These are phyloP conservation scores for Eucalyptus fibrosa DNA, from an alignment of 345 rosid genomes.

Conservation along the genomic window DNA sequence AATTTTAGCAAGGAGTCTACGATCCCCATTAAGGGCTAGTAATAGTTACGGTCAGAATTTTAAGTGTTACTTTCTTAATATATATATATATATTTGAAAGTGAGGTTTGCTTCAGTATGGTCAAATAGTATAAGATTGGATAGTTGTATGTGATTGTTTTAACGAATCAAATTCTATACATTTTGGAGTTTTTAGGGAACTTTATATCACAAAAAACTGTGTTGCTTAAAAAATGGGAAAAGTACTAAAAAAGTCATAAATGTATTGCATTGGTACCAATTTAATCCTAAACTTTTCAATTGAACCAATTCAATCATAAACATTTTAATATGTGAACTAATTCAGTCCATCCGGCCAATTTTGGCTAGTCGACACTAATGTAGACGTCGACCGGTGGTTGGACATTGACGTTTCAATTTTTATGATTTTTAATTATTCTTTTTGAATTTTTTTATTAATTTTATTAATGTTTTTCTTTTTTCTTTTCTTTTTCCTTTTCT, in stretches of 20 bases:
- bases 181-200: background rate
- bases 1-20: background rate
- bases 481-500: too few relatives aligned
- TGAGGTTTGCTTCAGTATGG: background rate
- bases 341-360: too few relatives aligned
- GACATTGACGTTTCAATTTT: rapidly evolving
- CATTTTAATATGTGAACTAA: rapidly evolving
- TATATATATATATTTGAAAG: background rate
- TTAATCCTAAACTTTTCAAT: too few relatives aligned
- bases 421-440: too few relatives aligned
- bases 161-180: background rate
- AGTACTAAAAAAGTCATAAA: too few relatives aligned
- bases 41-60: background rate
- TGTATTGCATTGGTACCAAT: too few relatives aligned
- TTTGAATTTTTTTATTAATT: too few relatives aligned
- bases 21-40: background rate
- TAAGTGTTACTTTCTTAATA: background rate
- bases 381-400: rapidly evolving
- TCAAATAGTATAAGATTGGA: background rate
- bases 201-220: background rate
- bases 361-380: too few relatives aligned
- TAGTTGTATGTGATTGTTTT: background rate
- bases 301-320: rapidly evolving
- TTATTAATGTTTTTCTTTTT: too few relatives aligned
- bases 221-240: background rate